phyloP scores from a whole-genome alignment of 129 eudicot species.

The Flaveria brownii region DNA sequence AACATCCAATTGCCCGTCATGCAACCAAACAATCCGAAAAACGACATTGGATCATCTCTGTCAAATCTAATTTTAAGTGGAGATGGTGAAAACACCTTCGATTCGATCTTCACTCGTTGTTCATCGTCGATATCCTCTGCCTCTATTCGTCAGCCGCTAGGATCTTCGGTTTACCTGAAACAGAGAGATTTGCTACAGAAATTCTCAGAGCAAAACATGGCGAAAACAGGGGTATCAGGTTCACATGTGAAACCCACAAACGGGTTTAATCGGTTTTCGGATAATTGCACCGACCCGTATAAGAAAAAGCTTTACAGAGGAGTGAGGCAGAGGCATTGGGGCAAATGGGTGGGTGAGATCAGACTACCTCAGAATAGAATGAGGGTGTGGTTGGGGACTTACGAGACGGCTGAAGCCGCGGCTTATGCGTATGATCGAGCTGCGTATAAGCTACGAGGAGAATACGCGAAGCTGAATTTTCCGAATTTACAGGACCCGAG shows the following conservation, averaged over 20 bases:
- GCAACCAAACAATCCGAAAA: constrained; percentile 44
- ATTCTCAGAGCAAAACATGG: constrained; percentile 50
- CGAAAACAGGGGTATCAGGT: constrained; percentile 6
- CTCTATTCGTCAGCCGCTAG: constrained; percentile 51
- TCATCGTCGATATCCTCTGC: constrained; percentile 30
- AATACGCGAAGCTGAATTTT: constrained; percentile 82
- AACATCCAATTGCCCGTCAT: constrained; percentile 33
- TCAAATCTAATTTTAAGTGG: constrained; percentile 67
- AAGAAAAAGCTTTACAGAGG: constrained; percentile 87
- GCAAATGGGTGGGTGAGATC: constrained; percentile 98
- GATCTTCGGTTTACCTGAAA: constrained; percentile 73
- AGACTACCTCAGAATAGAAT: constrained; percentile 89
- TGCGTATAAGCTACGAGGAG: constrained; percentile 93
- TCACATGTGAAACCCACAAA: background rate
- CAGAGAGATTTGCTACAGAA: constrained; percentile 72
- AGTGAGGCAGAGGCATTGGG: constrained; percentile 97
- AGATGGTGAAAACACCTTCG: constrained; percentile 59
- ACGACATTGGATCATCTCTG: constrained; percentile 52
- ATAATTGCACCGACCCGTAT: constrained; percentile 29
- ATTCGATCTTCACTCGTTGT: constrained; percentile 68
- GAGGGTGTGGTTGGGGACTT: constrained; percentile 97
- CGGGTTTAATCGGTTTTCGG: constrained; percentile 23
- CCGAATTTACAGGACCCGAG: constrained; percentile 69
- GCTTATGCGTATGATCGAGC: constrained; percentile 98
- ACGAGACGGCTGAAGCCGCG: constrained; percentile 87